Conservation (phyloP, 352 stramenopile species). For the Aphanomyces cochlioides region DNA sequence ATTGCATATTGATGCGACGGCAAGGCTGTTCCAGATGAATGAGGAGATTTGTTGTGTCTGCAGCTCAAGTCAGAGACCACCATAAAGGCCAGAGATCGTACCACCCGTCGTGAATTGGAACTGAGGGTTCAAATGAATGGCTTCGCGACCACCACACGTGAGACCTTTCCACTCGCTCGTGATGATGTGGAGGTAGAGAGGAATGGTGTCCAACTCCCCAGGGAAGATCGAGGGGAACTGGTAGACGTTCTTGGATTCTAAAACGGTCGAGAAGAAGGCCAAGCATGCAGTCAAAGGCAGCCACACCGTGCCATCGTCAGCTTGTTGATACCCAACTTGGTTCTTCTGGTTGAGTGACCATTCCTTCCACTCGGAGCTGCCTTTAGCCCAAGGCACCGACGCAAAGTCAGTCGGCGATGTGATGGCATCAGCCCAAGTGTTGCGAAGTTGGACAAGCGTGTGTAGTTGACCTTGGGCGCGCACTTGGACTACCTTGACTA, state of each 20-base stretch:
- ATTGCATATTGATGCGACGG: slow-evolving; percentile 64
- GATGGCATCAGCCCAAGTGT: slow-evolving; percentile 71
- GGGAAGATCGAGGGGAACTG: slow-evolving; percentile 74
- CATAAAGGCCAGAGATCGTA: not conserved
- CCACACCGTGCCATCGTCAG: slow-evolving; percentile 75
- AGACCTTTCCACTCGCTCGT: slow-evolving; percentile 77
- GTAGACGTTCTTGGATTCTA: slow-evolving; percentile 80
- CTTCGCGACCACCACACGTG: slow-evolving; percentile 67
- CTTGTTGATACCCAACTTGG: slow-evolving; percentile 71
- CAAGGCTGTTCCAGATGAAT: slow-evolving; percentile 74
- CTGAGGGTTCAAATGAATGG: slow-evolving; percentile 83
- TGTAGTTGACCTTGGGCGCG: slow-evolving; percentile 51
- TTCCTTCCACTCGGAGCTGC: slow-evolving; percentile 64
- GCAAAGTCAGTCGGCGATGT: slow-evolving; percentile 62
- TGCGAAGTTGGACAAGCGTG: slow-evolving; percentile 70
- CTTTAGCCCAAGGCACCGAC: slow-evolving; percentile 63
- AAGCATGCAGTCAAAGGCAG: slow-evolving; percentile 78
- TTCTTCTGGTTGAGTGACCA: slow-evolving; percentile 73
- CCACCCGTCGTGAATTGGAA: slow-evolving; percentile 64
- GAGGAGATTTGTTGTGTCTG: slow-evolving; percentile 34
- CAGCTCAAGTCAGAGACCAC: not conserved
- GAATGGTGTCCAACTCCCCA: slow-evolving; percentile 44
- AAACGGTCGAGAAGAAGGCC: slow-evolving; percentile 69
- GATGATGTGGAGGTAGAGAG: slow-evolving; percentile 66
- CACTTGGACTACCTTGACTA: slow-evolving; percentile 73